Base-by-base conservation (phyloP, 495 filamentous ascomycete species). In the Viridothelium virens region DNA sequence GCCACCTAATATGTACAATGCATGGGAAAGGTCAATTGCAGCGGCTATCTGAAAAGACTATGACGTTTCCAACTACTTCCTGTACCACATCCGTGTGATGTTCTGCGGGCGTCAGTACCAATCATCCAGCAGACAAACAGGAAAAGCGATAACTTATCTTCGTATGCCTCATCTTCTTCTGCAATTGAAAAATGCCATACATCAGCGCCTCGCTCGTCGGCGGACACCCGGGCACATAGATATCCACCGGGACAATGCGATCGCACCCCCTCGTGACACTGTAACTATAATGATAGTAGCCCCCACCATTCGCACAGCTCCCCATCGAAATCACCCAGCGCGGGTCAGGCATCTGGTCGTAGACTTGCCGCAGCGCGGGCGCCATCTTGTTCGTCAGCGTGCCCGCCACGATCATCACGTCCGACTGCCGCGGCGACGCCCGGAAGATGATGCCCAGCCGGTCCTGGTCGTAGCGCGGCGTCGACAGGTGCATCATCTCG, bases 311-410 rank as follows among this genome's bases (percentile, higher is more conserved):
- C 68, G 91, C 92, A 76, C 91, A 96, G 68, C 84, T 88, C 9
- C 91, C 91, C 91, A 96, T 96, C 67, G 84, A 88, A 74, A 96
- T 86, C 48, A 96, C 92, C 92, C 92, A 96, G 71, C 87, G 81
- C 39, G 92, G 92, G 38, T 97, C 92, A 48, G 92, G 92, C 92
- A 97, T 97, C 80, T 97, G 92, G 79, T 97, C 92, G 76, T 97
- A 97, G 39, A 97, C 92, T 78, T 96, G 92, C 71, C 92, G 82
- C 74, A 97, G 83, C 53, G 92, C 92, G 39, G 92, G 91, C 9
- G 92, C 92, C 92, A 97, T 97, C 83, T 97, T 97, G 81, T 97
- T 97, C 47, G 92, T 97, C 70, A 97, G 82, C 1, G 92, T 97
- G 50, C 92, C 92, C 37, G 92, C 92, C 11, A 97, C 92, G 74